Evolutionary conservation across 495 filamentous ascomycete genomes (phyloP).

Genomic region (Letharia lupina): DNA sequence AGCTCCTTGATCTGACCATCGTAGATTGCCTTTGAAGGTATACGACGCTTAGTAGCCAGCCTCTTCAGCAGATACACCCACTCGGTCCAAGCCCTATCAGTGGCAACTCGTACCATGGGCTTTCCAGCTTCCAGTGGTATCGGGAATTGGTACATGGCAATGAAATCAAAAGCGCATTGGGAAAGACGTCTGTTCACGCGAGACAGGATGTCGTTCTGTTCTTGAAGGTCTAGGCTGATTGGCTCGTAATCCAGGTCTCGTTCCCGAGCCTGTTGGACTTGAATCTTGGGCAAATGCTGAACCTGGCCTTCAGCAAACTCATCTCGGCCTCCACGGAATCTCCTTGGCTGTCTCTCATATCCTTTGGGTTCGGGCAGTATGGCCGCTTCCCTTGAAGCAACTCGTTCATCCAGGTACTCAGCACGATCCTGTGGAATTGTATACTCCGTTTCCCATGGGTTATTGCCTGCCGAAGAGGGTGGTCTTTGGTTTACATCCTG

Average conservation of each 20-base stretch:
- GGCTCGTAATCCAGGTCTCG: conserved; percentile 72
- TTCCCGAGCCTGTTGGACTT: conserved; percentile 62
- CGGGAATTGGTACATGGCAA: conserved; percentile 83
- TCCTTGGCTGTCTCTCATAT: conserved; percentile 16
- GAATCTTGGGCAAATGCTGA: conserved; percentile 63
- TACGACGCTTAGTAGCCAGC: conserved; percentile 74
- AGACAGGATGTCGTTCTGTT: conserved; percentile 72
- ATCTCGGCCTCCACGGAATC: conserved; percentile 44
- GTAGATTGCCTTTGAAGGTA: conserved; percentile 73
- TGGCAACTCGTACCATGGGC: conserved; percentile 66
- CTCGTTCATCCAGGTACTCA: conserved; percentile 9
- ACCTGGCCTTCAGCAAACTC: conserved; percentile 75
- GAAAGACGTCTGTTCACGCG: conserved; percentile 77
- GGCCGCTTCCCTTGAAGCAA: conserved; percentile 14
- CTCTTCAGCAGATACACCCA: conserved; percentile 85
- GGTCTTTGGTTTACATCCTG: conserved; percentile 6
- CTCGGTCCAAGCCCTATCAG: conserved; percentile 84
- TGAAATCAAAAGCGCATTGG: conserved; percentile 79
- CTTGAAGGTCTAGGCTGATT: conserved; percentile 70
- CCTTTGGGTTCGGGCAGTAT: conserved; percentile 12
- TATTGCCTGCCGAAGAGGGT: conserved; percentile 4
- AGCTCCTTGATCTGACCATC: conserved; percentile 86
- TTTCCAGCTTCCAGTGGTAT: conserved; percentile 74
- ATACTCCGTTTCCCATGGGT: conserved; percentile 16
- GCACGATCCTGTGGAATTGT: conserved; percentile 12